Conservation (phyloP, 116 monocot genomes). For the Zostera marina region DNA sequence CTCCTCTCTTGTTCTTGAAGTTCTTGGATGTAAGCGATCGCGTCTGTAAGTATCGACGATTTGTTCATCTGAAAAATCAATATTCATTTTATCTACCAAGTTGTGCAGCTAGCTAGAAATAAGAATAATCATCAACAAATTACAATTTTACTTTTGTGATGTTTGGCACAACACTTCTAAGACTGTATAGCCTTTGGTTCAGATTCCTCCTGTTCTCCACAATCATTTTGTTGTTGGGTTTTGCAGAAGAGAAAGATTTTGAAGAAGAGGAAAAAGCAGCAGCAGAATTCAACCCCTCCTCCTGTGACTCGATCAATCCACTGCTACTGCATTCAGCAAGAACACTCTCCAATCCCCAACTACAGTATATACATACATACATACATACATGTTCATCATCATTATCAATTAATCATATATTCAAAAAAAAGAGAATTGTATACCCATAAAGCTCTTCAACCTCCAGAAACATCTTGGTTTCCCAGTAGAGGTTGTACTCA, state of each 20-base stretch:
- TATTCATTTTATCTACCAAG: too few species aligned
- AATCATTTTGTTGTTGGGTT: conserved; percentile 62
- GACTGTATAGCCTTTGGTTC: conserved; percentile 64
- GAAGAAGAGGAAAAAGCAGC: conserved; percentile 15
- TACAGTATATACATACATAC: too few species aligned
- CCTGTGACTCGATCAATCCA: too few species aligned
- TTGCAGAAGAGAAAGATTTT: conserved; percentile 14
- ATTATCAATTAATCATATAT: background rate
- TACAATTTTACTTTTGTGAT: conserved; percentile 46
- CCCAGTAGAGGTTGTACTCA: conserved; percentile 31
- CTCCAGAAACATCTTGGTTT: conserved; percentile 29
- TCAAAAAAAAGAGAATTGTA: background rate
- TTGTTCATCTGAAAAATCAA: too few species aligned
- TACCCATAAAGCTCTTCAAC: conserved; percentile 35
- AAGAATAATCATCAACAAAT: background rate
- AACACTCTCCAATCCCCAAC: conserved; percentile 30
- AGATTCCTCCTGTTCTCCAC: conserved; percentile 67
- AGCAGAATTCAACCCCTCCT: conserved; percentile 48
- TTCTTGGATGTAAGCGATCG: conserved; percentile 64
- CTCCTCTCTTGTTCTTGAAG: conserved; percentile 65
- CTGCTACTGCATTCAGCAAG: conserved; percentile 18
- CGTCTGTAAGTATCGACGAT: conserved; percentile 72
- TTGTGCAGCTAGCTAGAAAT: conserved; percentile 10
- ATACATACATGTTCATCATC: background rate
- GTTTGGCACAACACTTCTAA: conserved; percentile 80